A percentile compares a stretch with the other conserved stretches of the same genome.
Conservation (phyloP, 1,284 basidiomycete genomes). For the Peniophora sp. region DNA sequence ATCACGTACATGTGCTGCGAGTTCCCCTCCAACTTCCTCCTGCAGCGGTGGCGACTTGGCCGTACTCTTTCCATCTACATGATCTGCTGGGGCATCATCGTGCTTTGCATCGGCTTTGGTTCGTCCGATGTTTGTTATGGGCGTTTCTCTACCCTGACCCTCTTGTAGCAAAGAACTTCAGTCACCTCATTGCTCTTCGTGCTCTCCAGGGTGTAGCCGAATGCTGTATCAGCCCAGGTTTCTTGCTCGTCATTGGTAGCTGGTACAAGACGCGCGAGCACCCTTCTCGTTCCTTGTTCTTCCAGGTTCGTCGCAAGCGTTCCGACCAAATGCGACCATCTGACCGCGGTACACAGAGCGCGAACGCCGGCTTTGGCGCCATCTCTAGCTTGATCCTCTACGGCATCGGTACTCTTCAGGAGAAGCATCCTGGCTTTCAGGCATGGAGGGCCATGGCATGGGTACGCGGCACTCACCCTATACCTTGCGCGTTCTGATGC, state of each 20-base stretch:
- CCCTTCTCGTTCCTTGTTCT: slow-evolving; percentile 11
- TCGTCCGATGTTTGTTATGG: no score
- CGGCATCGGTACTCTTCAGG: slow-evolving; percentile 8
- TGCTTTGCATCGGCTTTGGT: slow-evolving; percentile 9
- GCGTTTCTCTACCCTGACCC: no score
- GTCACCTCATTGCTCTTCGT: slow-evolving; percentile 9
- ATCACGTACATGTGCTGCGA: slow-evolving; percentile 3
- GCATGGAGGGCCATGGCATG: slow-evolving; percentile 11
- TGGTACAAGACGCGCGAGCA: slow-evolving; percentile 12
- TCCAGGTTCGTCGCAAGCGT: slow-evolving; percentile 3
- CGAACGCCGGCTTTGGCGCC: slow-evolving; percentile 5
- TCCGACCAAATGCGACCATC: neutral
- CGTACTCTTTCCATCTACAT: slow-evolving; percentile 13
- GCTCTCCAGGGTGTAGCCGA: slow-evolving; percentile 13
- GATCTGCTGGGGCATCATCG: slow-evolving; percentile 8
- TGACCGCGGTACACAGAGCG: neutral
- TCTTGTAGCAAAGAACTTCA: slow-evolving; percentile 9
- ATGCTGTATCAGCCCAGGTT: slow-evolving; percentile 14
- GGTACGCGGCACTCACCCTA: neutral
- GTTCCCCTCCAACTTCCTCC: slow-evolving; percentile 10
- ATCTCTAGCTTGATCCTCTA: slow-evolving; percentile 8
- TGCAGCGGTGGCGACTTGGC: slow-evolving; percentile 12
- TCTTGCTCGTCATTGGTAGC: slow-evolving; percentile 12
- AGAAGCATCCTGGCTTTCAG: slow-evolving; percentile 2
- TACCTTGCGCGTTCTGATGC: neutral